phyloP scores from a whole-genome alignment of 257 asterid genomes.

The Plantago elongata region DNA sequence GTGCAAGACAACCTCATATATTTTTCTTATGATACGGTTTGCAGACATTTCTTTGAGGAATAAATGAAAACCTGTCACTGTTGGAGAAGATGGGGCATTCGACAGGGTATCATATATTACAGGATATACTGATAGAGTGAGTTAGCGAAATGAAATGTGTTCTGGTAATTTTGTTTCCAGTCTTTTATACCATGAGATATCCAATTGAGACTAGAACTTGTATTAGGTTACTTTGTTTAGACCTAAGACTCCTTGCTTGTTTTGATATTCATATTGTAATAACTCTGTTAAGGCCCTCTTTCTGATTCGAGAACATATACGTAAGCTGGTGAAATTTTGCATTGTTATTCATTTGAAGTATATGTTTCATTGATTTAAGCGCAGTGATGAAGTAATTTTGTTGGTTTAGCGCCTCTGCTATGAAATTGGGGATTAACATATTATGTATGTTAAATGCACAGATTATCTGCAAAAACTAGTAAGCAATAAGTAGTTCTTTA shows the following conservation, averaged over 20 bases:
- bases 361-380: too few species aligned
- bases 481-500: too few species aligned
- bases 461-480: too few species aligned
- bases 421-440: too few species aligned
- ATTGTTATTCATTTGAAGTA: too few species aligned
- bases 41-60: not conserved
- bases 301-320: too few species aligned
- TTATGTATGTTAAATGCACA: too few species aligned
- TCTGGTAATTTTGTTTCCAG: not conserved
- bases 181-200: not conserved
- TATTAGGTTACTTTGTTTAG: not conserved
- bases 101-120: slow-evolving; percentile 6
- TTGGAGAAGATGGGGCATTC: slow-evolving; percentile 13
- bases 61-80: not conserved
- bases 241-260: not conserved
- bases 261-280: not conserved
- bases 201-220: not conserved
- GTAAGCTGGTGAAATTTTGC: too few species aligned
- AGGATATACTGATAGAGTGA: slow-evolving; percentile 8
- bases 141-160: slow-evolving; percentile 3
- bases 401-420: too few species aligned
- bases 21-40: not conserved
- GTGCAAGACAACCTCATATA: not conserved
- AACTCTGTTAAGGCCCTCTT: too few species aligned
- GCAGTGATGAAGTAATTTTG: too few species aligned